Base-by-base conservation (phyloP, 768 basidiomycete species). In the Thelephora ganbajun region DNA sequence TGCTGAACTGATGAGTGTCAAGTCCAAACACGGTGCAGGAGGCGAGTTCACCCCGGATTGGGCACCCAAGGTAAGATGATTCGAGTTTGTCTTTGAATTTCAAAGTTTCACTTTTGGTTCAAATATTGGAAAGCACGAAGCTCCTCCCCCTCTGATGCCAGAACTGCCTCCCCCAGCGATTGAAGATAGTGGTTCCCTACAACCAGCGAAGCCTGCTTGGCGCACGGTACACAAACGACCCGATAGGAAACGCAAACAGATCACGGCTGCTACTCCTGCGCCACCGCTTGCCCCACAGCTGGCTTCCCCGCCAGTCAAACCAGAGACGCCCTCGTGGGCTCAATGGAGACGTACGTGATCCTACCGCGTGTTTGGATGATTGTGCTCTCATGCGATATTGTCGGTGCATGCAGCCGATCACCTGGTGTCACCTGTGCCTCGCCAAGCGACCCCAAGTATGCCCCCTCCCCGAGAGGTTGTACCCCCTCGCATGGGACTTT, bases 41-140 rank as follows among this genome's bases (percentile, higher is more conserved):
- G 86, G 85, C 19, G 83, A 87, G 54, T 89, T 80, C 58, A 69
- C 77, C 19, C 78, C 82, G 14, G 78, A 81, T 47, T 90, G 86
- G 87, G 65, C 66, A 43, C 80, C 79, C 18, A 69, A 71, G 55
- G 82, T 80, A 54, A 54, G 67, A 56, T 48, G 23, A 20, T 22
- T 35, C 19, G 26, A 39, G 26, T 26, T 39, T 33, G 36, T 14
- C 23, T 35, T n/a, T n/a, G n/a, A n/a, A n/a, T n/a, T n/a, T n/a
- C n/a, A n/a, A 35, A n/a, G 2, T 23, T 11, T 45, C 53, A 22
- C 26, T 18, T 51, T 1, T 44, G 16, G 34, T 66, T 58, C 56
- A 50, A 59, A 66, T 39, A 67, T 65, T 2, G 56, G 54, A 43
- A 50, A 53, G 26, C 50, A 30, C 9, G 26, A 30, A 30, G 5